phyloP scores from a whole-genome alignment of 306 rosid genomes.

The Vigna hirtella region DNA sequence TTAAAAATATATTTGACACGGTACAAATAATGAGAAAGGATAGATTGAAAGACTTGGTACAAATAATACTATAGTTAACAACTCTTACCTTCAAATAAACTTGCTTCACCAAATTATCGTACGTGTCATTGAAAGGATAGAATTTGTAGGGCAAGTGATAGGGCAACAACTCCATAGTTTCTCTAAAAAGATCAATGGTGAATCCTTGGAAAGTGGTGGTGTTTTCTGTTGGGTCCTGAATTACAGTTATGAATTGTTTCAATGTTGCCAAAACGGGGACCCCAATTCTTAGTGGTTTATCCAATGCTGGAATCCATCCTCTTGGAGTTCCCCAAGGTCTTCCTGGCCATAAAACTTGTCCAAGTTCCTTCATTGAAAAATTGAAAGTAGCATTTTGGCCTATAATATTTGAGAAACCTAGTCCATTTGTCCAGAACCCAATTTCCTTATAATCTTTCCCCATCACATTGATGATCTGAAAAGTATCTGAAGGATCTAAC shows the following conservation, averaged over 20 bases:
- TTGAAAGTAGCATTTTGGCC: not conserved
- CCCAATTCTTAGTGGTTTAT: constrained; percentile 46
- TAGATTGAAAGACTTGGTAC: too few species aligned
- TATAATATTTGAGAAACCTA: not conserved
- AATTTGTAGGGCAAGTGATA: constrained; percentile 27
- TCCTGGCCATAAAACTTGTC: not conserved
- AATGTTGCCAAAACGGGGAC: constrained; percentile 45
- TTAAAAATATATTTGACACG: too few species aligned
- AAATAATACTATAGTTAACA: not conserved
- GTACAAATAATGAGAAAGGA: too few species aligned
- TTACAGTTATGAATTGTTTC: constrained; percentile 45
- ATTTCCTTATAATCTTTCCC: constrained; percentile 36
- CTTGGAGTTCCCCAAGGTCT: too few species aligned
- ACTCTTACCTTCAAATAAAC: constrained; percentile 38
- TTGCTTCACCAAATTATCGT: constrained; percentile 52
- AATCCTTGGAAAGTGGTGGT: constrained; percentile 38
- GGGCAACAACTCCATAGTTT: constrained; percentile 46
- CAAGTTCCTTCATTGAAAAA: not conserved
- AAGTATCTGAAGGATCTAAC: constrained; percentile 28
- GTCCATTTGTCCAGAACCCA: not conserved
- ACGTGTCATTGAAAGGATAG: constrained; percentile 45
- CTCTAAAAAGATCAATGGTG: constrained; percentile 49
- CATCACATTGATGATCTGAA: constrained; percentile 56
- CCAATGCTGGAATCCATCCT: constrained; percentile 1
- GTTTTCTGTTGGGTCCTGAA: constrained; percentile 18